Base-by-base conservation (phyloP, 1,284 basidiomycete species). In the Leccinum griseonigrum region DNA sequence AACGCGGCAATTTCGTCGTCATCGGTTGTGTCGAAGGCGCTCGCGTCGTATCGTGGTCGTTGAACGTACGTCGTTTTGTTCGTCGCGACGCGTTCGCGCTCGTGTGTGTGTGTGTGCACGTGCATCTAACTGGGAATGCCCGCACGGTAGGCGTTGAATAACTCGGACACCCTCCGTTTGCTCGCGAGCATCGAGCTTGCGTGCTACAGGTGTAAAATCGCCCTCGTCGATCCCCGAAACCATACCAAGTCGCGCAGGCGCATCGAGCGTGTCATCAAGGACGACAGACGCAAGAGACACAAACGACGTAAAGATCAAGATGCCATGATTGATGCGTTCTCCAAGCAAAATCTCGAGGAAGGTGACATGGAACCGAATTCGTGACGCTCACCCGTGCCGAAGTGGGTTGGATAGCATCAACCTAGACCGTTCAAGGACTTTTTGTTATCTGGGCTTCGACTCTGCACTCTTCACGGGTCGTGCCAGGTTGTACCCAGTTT, bases 1-100 rank as follows among this genome's bases (percentile, higher is more conserved):
- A 89, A 74, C 83, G 90, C 66, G 91, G 90, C 58, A 92, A 91
- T 72, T 92, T 92, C 70, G 86, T 92, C 29, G 89, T 92, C 32
- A 82, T 92, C 61, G 86, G 88, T 50, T 87, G 85, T 60, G 85
- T 92, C 13, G 89, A 92, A 63, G 85, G 84, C 28, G 72, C 79
- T 38, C 83, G 82, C 48, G 90, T 92, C 52, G 78, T 91, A 40
- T 92, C 91, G n/a, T 92, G 90, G 90, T 92, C 90, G 40, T 72
- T 92, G 62, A 92, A 92, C 70, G 90, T 91, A 68, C 29, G 71
- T 63, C 78, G 36, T 71, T 58, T 55, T 53, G 50, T 29, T 28
- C 50, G 28, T 57, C 13, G 51, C 22, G 36, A 58, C 32, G 40
- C 40, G 31, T 16, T 54, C 29, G 52, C 40, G 31, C 10, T 54